Percentiles rank a stretch among this genome's conserved stretches.
Evolutionary conservation across 148 eudicot species (phyloP).

Genomic region (Vaccinium darrowii): DNA sequence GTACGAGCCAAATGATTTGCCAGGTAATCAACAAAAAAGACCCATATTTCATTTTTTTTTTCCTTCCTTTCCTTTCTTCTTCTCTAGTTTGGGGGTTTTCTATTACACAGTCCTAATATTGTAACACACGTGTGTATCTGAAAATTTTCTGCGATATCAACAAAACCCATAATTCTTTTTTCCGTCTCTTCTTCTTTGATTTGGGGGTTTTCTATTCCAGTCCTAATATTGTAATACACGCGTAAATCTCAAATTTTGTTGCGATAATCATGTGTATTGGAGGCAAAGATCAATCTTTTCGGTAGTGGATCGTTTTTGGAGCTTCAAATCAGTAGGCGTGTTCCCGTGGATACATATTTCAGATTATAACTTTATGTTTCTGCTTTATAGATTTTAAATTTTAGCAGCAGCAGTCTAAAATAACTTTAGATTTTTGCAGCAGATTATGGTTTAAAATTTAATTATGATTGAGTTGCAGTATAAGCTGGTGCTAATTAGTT

Average conservation of each 20-base stretch:
- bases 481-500: neutral
- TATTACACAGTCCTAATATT: neutral
- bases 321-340: slow-evolving; percentile 3
- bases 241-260: neutral
- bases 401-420: too few species aligned
- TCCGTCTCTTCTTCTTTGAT: neutral
- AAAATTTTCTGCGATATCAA: neutral
- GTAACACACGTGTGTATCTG: neutral
- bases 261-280: neutral
- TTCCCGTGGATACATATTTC: too few species aligned
- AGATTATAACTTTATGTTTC: too few species aligned
- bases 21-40: slow-evolving; percentile 38
- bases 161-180: neutral
- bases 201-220: neutral
- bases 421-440: too few species aligned
- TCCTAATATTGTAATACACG: neutral
- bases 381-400: too few species aligned
- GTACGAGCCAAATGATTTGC: slow-evolving; percentile 92
- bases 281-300: neutral
- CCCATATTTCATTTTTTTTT: neutral
- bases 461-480: too few species aligned
- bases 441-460: too few species aligned
- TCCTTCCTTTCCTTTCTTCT: too few species aligned
- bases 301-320: neutral
- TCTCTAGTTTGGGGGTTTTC: neutral